Evolutionary conservation across 2,329 filamentous ascomycete genomes (phyloP).

Genomic region (Aureobasidium lini): DNA sequence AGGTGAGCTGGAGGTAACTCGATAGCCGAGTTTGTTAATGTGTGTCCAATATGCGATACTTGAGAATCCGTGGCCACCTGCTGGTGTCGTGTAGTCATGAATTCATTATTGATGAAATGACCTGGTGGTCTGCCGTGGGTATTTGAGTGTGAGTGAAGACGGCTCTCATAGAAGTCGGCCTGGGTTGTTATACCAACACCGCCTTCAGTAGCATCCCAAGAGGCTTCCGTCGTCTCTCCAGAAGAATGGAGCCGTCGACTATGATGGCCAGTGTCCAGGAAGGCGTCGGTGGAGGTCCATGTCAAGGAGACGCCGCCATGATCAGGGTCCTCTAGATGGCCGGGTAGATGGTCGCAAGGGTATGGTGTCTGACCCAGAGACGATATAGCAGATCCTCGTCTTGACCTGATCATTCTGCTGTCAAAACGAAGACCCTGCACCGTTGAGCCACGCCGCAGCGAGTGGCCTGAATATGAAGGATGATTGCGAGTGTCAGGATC

Average conservation of each 20-base stretch:
- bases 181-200: background rate
- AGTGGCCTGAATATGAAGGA: background rate
- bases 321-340: conserved; percentile 1
- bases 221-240: background rate
- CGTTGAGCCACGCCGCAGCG: background rate
- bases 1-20: background rate
- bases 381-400: conserved; percentile 1
- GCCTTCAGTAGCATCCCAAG: background rate
- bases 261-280: background rate
- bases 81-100: background rate
- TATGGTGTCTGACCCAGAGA: background rate
- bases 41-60: background rate
- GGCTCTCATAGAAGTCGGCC: background rate
- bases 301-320: background rate
- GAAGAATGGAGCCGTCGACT: background rate
- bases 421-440: background rate
- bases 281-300: background rate
- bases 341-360: background rate
- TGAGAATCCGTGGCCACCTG: background rate
- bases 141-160: background rate
- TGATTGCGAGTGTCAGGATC: background rate
- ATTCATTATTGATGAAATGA: background rate
- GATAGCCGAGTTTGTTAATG: background rate
- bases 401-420: conserved; percentile 8
- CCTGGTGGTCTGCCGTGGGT: background rate